Evolutionary conservation across 202 grass and related monocot genomes (phyloP), one percentile per base, ranked within the genome.

Genomic region (Elaeis oleifera): DNA sequence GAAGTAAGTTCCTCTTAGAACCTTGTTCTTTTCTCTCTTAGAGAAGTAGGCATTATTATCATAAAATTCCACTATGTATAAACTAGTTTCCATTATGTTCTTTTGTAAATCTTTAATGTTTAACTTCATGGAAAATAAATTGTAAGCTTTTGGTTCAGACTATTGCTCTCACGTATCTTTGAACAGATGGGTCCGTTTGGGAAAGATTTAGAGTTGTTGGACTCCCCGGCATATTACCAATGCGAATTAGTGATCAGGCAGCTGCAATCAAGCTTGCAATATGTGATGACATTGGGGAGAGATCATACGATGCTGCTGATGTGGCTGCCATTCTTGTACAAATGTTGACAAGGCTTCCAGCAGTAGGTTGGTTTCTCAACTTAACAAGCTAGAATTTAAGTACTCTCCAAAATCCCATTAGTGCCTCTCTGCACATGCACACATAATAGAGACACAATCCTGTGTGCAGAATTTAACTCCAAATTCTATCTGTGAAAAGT

Each of bases 231-330:
- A 97, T 92, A 69, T 86, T 97, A 68, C 79, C 94, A 58, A 97
- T 97, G 94, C 72, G 88, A 75, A 97, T 92, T 51, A 92, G 80
- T 67, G 94, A 97, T 57, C 94, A 92, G 66, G 81, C 80, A 65
- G 82, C 88, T 79, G 94, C 94, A 16, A 77, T 97, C 61, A 97
- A 92, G 72, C 94, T 92, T 74, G 88, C 92, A 60, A 97, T 97
- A 49, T 97, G 92, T 72, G 92, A 97, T 77, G 92, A 92, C 60
- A 97, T 97, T 23, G 92, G 87, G 51, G 92, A 97, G 77, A 88
- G 81, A 58, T 91, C 92, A 52, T 97, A 97, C 36, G 92, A 97
- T 83, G 86, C 86, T 63, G 53, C 71, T 49, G 88, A 97, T 65
- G 80, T 97, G 51, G 88, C 82, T 1, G 68, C 74, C 0, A 92